Conservation (phyloP, 352 stramenopile genomes). For the Phytophthora cactorum region DNA sequence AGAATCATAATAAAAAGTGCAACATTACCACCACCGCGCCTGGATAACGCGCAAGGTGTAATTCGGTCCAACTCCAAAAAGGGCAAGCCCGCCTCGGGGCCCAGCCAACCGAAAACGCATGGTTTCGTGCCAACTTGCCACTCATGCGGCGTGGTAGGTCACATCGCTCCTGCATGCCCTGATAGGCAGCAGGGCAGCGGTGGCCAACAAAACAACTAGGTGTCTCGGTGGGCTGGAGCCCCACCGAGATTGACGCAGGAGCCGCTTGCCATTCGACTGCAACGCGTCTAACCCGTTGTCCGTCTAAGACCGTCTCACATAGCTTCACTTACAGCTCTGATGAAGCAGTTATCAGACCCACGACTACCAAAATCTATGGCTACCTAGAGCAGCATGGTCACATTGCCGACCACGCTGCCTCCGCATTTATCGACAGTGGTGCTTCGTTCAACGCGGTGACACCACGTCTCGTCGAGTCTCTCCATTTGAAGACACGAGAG, state of each 20-base stretch:
- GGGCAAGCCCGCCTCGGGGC: background rate
- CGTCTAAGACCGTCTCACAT: background rate
- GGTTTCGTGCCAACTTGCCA: background rate
- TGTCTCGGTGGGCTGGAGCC: background rate
- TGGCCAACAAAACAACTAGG: background rate
- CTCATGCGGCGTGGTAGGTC: background rate
- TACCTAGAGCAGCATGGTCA: conserved; percentile 11
- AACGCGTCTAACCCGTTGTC: background rate
- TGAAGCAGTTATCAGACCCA: background rate
- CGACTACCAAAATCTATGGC: background rate
- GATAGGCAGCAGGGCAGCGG: background rate
- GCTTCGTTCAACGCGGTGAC: conserved; percentile 5
- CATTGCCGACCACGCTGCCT: background rate
- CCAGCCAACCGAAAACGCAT: background rate
- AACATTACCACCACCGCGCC: too few species aligned
- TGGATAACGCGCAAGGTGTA: too few species aligned
- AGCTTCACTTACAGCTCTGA: background rate
- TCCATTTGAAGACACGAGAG: background rate
- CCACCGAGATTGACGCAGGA: background rate
- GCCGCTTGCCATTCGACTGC: background rate
- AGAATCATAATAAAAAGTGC: too few species aligned
- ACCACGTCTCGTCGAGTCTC: background rate
- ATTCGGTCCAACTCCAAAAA: background rate
- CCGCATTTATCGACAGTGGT: conserved; percentile 11
- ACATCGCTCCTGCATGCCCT: background rate